phyloP scores from a whole-genome alignment of 306 rosid species.

The Vigna hirtella region DNA sequence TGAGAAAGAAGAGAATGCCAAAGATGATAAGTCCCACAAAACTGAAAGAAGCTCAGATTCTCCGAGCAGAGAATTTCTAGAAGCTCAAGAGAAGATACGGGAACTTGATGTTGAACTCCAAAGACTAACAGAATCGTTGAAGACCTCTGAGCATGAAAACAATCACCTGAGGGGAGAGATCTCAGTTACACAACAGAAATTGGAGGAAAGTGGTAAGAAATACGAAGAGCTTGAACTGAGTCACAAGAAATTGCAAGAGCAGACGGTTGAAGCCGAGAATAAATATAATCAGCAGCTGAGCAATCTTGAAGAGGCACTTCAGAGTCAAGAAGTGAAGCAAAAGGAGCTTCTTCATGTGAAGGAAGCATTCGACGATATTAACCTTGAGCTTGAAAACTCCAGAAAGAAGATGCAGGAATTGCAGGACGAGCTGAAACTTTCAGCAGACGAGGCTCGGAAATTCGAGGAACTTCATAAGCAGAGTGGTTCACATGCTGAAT shows the following conservation, averaged over 20 bases:
- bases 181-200: constrained; percentile 64
- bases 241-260: constrained; percentile 73
- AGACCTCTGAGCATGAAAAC: constrained; percentile 80
- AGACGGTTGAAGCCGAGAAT: constrained; percentile 67
- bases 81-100: constrained; percentile 81
- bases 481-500: constrained; percentile 83
- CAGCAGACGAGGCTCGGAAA: constrained; percentile 65
- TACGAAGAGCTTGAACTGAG: constrained; percentile 64
- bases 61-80: constrained; percentile 77
- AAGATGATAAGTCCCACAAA: constrained; percentile 50
- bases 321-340: constrained; percentile 72
- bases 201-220: constrained; percentile 70
- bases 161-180: constrained; percentile 73
- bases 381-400: constrained; percentile 74
- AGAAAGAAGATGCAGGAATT: constrained; percentile 67
- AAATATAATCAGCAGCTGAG: constrained; percentile 65
- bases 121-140: constrained; percentile 63
- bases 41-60: constrained; percentile 62
- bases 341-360: constrained; percentile 72
- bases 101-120: constrained; percentile 79
- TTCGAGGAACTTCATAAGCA: constrained; percentile 88
- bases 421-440: constrained; percentile 66
- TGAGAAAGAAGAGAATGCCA: constrained; percentile 72
- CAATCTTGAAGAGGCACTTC: constrained; percentile 72
- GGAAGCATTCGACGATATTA: constrained; percentile 68